Evolutionary conservation across 73 alveolate species (phyloP).

Genomic region (Uronychia setigera): DNA sequence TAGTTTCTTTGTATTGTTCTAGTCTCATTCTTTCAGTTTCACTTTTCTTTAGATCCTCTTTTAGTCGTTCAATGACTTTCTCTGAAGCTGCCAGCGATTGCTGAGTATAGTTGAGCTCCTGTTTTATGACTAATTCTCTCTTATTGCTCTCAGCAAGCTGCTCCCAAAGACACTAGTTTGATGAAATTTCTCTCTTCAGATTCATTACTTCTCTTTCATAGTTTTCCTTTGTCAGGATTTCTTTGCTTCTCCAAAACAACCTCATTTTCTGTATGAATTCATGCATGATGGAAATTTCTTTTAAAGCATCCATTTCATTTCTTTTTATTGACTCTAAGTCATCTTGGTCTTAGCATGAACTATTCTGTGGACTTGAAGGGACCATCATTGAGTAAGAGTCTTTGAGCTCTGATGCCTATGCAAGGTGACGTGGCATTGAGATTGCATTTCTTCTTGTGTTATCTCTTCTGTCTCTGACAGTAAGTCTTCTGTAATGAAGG

Average conservation of each 20-base stretch:
- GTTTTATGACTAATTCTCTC: conserved; percentile 86
- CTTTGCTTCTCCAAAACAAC: conserved; percentile 37
- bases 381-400: too few species aligned
- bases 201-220: conserved; percentile 85
- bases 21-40: conserved; percentile 66
- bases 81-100: conserved; percentile 92
- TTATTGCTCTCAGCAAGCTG: conserved; percentile 91
- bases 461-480: too few species aligned
- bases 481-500: too few species aligned
- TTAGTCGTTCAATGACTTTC: conserved; percentile 85
- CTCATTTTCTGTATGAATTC: conserved; percentile 42
- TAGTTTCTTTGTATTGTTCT: conserved; percentile 67
- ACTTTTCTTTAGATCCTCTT: conserved; percentile 82
- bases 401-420: too few species aligned
- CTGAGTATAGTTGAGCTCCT: conserved; percentile 88
- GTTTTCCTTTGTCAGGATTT: conserved; percentile 49
- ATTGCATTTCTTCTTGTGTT: too few species aligned
- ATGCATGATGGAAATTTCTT: conserved; percentile 7
- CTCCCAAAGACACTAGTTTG: conserved; percentile 91
- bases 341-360: background rate
- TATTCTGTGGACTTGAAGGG: too few species aligned
- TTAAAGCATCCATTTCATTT: background rate
- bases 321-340: background rate
- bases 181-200: conserved; percentile 83
- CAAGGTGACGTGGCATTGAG: too few species aligned